Base-by-base conservation (phyloP, 805 yeast species). In the Candida incommunis region DNA sequence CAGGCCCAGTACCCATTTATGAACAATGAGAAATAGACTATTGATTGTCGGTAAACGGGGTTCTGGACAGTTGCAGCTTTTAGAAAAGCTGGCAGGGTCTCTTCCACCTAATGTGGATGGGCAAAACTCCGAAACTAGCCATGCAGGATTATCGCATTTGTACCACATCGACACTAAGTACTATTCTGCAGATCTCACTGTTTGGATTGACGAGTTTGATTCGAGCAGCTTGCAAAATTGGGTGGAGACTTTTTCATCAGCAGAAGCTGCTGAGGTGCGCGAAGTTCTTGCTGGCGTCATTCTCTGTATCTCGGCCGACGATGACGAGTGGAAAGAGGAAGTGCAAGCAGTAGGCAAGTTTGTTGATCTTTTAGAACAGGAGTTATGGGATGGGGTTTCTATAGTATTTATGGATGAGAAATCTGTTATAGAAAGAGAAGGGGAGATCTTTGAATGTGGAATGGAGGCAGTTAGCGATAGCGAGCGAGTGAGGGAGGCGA, bases 271-370 rank as follows among this genome's bases (percentile, higher is more conserved):
- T n/a, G 66, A 62, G 44, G 68, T 64, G 0, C 50, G 68, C 1
- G 59, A 61, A 11, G 66, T 57, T 13, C 51, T 67, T 2, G 59
- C 57, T 5, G 60, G 64, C n/a, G 54, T 67, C n/a, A 48, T 66
- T 11, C 54, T 51, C 46, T 31, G 37, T 16, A 11, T 31, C 5
- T 13, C 27, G 13, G 18, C 7, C n/a, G 37, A 31, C 20, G 18
- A n/a, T 31, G 37, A 31, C 20, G 9, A 11, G 18, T 31, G 37
- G 37, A 29, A 40, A 15, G 27, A 42, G 11, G 45, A 23, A 11
- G 45, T 46, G 15, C 45, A 43, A 41, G 43, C 35, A 1, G 27
- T 58, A 7, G 54, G 42, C 9, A 26, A 23, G 24, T 57, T 58
- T 31, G 46, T 51, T 9, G 48, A 45, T 1, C 29, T 35, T 3